phyloP scores from a whole-genome alignment of 148 eudicot species.

The Rhododendron mucronatum region DNA sequence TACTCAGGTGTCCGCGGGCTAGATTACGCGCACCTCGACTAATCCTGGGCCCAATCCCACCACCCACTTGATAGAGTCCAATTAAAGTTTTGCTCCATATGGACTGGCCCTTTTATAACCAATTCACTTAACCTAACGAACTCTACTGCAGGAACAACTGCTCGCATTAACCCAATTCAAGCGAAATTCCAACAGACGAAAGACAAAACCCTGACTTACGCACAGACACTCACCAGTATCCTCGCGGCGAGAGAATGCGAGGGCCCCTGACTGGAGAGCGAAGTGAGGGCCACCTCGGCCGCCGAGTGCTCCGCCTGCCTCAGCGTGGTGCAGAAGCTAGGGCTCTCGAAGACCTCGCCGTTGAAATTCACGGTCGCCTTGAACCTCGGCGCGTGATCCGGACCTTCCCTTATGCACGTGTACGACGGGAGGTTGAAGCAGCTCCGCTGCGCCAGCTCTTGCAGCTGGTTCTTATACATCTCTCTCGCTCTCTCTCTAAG shows the following conservation, averaged over 20 bases:
- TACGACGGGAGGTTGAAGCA: slow-evolving; percentile 58
- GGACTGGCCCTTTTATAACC: neutral
- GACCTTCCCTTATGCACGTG: slow-evolving; percentile 44
- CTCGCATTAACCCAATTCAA: neutral
- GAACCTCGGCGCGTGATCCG: slow-evolving; percentile 62
- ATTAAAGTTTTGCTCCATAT: too few relatives aligned
- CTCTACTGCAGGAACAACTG: neutral
- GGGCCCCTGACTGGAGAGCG: slow-evolving; percentile 36
- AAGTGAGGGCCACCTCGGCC: slow-evolving; percentile 48
- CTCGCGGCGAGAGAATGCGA: slow-evolving; percentile 45
- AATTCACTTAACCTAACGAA: neutral
- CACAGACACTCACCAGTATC: slow-evolving; percentile 24
- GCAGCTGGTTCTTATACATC: slow-evolving; percentile 66
- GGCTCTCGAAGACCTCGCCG: slow-evolving; percentile 51
- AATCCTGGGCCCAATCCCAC: too few relatives aligned
- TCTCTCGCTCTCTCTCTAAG: slow-evolving; percentile 3
- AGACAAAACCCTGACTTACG: neutral
- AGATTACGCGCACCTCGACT: too few relatives aligned
- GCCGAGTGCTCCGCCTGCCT: slow-evolving; percentile 63
- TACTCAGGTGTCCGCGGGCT: too few relatives aligned
- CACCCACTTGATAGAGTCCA: too few relatives aligned
- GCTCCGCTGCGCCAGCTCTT: slow-evolving; percentile 61
- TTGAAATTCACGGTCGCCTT: slow-evolving; percentile 48
- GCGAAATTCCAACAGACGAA: neutral
- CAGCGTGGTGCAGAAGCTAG: slow-evolving; percentile 47